Conservation (phyloP, 331 rosid species). For the Pyrus hybrid region DNA sequence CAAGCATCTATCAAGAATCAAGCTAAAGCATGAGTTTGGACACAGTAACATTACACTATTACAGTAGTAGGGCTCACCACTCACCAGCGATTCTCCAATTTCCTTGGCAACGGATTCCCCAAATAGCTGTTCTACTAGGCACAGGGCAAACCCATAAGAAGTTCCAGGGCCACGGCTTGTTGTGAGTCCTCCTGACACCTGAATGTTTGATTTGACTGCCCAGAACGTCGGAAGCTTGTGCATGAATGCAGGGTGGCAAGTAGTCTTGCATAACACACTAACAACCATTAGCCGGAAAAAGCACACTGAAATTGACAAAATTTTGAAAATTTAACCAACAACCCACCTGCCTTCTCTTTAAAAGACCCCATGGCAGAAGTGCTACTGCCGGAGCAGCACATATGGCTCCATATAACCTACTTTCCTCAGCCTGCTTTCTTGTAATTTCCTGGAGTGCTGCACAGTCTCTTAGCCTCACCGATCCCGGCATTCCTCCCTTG, state of each 20-base stretch:
- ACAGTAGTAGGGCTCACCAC: slow-evolving; percentile 44
- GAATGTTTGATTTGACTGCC: slow-evolving; percentile 84
- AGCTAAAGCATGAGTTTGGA: neutral
- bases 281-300: slow-evolving; percentile 37
- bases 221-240: slow-evolving; percentile 87
- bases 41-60: neutral
- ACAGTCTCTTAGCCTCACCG: slow-evolving; percentile 76
- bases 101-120: slow-evolving; percentile 70
- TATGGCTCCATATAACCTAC: slow-evolving; percentile 84
- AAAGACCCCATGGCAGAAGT: slow-evolving; percentile 94
- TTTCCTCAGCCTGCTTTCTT: slow-evolving; percentile 71
- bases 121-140: slow-evolving; percentile 72
- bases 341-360: slow-evolving; percentile 64
- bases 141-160: slow-evolving; percentile 63
- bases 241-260: slow-evolving; percentile 93
- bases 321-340: neutral
- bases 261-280: slow-evolving; percentile 59
- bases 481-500: slow-evolving; percentile 99
- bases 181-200: slow-evolving; percentile 79
- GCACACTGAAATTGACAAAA: neutral
- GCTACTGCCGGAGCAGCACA: slow-evolving; percentile 96
- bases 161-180: slow-evolving; percentile 98
- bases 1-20: neutral
- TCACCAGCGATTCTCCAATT: slow-evolving; percentile 67
- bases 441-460: slow-evolving; percentile 56